Base-by-base conservation (phyloP, 208 protist species). In the Trypanosoma congolense region DNA sequence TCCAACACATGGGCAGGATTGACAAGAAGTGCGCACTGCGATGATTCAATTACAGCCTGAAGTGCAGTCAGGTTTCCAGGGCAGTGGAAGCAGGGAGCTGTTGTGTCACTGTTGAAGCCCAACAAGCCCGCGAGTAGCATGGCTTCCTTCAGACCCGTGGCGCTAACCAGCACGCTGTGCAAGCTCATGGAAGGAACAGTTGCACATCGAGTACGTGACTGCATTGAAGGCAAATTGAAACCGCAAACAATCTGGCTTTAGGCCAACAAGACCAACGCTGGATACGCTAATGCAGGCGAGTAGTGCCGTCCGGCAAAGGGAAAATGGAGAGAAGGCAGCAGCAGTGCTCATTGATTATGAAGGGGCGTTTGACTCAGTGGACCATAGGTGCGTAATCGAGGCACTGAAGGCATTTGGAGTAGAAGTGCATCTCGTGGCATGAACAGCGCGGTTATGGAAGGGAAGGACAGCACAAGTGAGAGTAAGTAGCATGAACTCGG, bases 361-460 rank as follows among this genome's bases (percentile, higher is more conserved):
- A 41, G n/a, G 44, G 0, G 62, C 70, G 5, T 75, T 75, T 52
- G 62, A 75, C 35, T 70, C 70, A 16, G 63, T 70, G 22, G 70
- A 75, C 33, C 62, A 70, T 22, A 47, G 52, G n/a, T 49, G 56
- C 26, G 65, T 70, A 21, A 16, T 75, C 0, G 3, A 56, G 8
- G 57, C 62, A 2, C 31, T 75, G 19, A 1, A 21, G 0, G 0
- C 9, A 16, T 38, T 56, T 1, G 30, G 41, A 1, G 45, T 70
- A 14, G 18, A 40, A n/a, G 3, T 4, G 1, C 25, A 65, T 26
- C 36, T 75, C 12, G 24, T 21, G 19, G 30, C 61, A 29, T 75
- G 61, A 52, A 44, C 65, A 26, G 53, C 22, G 0, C 9, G 36
- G 12, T 75, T 75, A 12, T 33, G 65, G 6, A 12, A 24, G 16